Percentiles rank a stretch among this genome's conserved stretches.
Evolutionary conservation across 352 stramenopile genomes (phyloP).

Genomic region (Peronospora belbahrii): DNA sequence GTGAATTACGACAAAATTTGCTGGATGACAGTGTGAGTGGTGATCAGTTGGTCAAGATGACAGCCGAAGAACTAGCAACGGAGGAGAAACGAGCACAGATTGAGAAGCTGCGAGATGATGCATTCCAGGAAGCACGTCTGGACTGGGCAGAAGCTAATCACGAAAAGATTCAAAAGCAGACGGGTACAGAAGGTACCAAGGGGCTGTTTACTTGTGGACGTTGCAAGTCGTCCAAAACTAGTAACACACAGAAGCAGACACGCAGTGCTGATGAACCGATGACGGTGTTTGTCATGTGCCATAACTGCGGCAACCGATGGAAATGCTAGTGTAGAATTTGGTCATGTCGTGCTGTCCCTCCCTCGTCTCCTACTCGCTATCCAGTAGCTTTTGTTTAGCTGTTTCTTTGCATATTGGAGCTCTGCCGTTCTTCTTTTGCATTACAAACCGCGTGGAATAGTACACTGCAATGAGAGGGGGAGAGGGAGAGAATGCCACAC

Average conservation of each 20-base stretch:
- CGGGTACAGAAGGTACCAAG: constrained; percentile 59
- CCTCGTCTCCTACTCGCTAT: background rate
- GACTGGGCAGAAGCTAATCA: constrained; percentile 88
- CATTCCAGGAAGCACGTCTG: constrained; percentile 76
- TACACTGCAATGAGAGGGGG: constrained; percentile 3
- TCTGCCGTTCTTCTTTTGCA: constrained; percentile 12
- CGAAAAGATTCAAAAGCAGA: constrained; percentile 89
- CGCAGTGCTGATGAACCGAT: constrained; percentile 96
- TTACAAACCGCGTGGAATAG: constrained; percentile 4
- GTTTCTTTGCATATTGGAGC: constrained; percentile 12
- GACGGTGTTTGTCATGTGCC: constrained; percentile 95
- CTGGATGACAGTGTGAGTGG: constrained; percentile 58
- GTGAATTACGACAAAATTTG: constrained; percentile 63
- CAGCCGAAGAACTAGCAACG: constrained; percentile 77
- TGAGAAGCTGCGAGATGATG: constrained; percentile 72
- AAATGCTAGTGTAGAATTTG: constrained; percentile 70
- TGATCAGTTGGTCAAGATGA: constrained; percentile 78
- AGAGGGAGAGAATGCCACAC: too few relatives aligned
- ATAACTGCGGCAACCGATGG: constrained; percentile 96
- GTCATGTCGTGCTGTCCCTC: constrained; percentile 3
- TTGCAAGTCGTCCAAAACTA: constrained; percentile 94
- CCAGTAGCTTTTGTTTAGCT: constrained; percentile 13
- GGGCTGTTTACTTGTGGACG: constrained; percentile 87
- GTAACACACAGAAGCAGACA: constrained; percentile 96
- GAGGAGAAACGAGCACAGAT: constrained; percentile 83